These are phyloP conservation scores for Phanerodontia chrysosporium DNA, from an alignment of 768 basidiomycete species.

Conservation along the genomic window DNA sequence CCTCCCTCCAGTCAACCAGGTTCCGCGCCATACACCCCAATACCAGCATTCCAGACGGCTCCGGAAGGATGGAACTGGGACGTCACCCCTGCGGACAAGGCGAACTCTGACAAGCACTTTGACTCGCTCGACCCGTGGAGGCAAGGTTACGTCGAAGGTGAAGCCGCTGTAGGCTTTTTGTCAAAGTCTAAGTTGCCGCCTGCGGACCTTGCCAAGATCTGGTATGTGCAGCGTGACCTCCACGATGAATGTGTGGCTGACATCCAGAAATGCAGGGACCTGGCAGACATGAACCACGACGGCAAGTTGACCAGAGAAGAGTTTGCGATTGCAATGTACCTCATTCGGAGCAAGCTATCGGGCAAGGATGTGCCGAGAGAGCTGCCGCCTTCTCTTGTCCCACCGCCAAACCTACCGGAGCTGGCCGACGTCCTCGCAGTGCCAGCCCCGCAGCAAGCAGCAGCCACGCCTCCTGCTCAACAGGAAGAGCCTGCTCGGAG, in stretches of 20 bases:
- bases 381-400: slow-evolving; percentile 4
- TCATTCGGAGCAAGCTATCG: slow-evolving; percentile 79
- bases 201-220: slow-evolving; percentile 3
- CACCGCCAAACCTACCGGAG: slow-evolving; percentile 1
- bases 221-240: slow-evolving; percentile 2
- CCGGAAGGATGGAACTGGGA: slow-evolving; percentile 7
- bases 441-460: background rate
- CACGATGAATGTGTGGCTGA: background rate
- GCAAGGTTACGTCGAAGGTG: slow-evolving; percentile 11
- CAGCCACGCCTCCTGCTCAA: too few species aligned
- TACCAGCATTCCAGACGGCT: background rate
- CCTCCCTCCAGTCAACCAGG: background rate
- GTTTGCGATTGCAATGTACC: slow-evolving; percentile 92
- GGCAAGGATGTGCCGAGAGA: slow-evolving; percentile 35
- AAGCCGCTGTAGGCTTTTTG: slow-evolving; percentile 11
- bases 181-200: slow-evolving; percentile 8
- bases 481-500: background rate
- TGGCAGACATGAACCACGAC: slow-evolving; percentile 82
- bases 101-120: slow-evolving; percentile 9
- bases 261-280: slow-evolving; percentile 57
- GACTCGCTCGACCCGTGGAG: slow-evolving; percentile 14
- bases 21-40: background rate
- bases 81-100: slow-evolving; percentile 7
- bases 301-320: slow-evolving; percentile 82
- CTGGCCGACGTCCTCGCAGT: background rate